Evolutionary conservation across 2,329 filamentous ascomycete genomes (phyloP).

Genomic region (Didymella sp.): DNA sequence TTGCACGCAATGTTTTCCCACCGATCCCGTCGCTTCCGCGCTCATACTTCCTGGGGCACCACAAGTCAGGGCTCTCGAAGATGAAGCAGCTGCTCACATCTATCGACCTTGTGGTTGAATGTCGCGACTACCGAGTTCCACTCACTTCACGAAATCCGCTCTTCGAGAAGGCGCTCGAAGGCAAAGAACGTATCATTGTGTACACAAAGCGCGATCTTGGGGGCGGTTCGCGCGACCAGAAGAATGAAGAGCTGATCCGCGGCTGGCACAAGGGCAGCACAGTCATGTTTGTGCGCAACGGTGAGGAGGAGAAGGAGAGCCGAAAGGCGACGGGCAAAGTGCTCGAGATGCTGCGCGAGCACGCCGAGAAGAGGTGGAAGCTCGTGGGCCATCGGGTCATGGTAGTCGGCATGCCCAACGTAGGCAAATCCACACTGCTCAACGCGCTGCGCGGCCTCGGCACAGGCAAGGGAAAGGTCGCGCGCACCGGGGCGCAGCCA

Average conservation of each 20-base stretch:
- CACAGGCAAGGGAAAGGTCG: slow-evolving; percentile 72
- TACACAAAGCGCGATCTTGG: slow-evolving; percentile 83
- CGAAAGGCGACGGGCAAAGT: slow-evolving; percentile 46
- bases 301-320: slow-evolving; percentile 30
- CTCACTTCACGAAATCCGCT: slow-evolving; percentile 88
- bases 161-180: slow-evolving; percentile 79
- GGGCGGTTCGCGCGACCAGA: slow-evolving; percentile 34
- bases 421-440: slow-evolving; percentile 93
- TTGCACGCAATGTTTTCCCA: slow-evolving; percentile 76
- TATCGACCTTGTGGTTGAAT: slow-evolving; percentile 91
- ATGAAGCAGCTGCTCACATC: slow-evolving; percentile 82
- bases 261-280: slow-evolving; percentile 62
- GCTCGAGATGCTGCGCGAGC: slow-evolving; percentile 59
- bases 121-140: slow-evolving; percentile 90
- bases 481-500: slow-evolving; percentile 83
- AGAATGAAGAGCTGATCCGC: slow-evolving; percentile 59
- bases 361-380: slow-evolving; percentile 60
- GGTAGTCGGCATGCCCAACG: slow-evolving; percentile 97
- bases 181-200: slow-evolving; percentile 77
- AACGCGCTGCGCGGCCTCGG: slow-evolving; percentile 80
- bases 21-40: slow-evolving; percentile 77
- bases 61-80: slow-evolving; percentile 77
- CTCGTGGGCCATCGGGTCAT: slow-evolving; percentile 85
- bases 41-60: slow-evolving; percentile 95
- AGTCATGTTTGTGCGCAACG: slow-evolving; percentile 60